Evolutionary conservation across 352 stramenopile genomes (phyloP).

Genomic region (Globisporangium polare): DNA sequence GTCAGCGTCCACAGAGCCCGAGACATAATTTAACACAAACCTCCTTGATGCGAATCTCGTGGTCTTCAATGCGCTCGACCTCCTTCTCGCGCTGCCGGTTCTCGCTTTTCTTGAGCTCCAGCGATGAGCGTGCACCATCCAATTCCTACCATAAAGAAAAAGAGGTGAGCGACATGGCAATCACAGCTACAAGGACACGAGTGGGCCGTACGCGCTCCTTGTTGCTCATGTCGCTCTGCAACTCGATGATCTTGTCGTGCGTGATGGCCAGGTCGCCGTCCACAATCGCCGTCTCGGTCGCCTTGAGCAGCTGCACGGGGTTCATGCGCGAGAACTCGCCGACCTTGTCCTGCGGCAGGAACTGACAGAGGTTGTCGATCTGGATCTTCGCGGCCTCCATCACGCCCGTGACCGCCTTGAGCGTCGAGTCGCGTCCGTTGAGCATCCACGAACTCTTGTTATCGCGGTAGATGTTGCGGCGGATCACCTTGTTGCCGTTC

Average conservation of each 20-base stretch:
- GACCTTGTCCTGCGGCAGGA: slow-evolving; percentile 97
- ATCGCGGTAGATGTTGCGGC: slow-evolving; percentile 90
- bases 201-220: slow-evolving; percentile 51
- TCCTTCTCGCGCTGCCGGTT: slow-evolving; percentile 79
- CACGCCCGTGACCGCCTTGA: slow-evolving; percentile 69
- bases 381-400: slow-evolving; percentile 91
- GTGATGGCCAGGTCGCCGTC: slow-evolving; percentile 67
- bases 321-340: slow-evolving; percentile 90
- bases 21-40: slow-evolving; percentile 17
- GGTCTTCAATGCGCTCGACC: slow-evolving; percentile 79
- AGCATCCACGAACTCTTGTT: slow-evolving; percentile 84
- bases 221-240: slow-evolving; percentile 68
- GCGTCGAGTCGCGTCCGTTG: slow-evolving; percentile 60
- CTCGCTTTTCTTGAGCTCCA: slow-evolving; percentile 85
- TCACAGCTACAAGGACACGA: not conserved
- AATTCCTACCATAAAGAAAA: slow-evolving; percentile 37
- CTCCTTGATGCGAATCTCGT: slow-evolving; percentile 77
- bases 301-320: slow-evolving; percentile 64
- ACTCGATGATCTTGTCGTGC: slow-evolving; percentile 75
- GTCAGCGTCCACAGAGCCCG: not conserved
- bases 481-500: slow-evolving; percentile 76
- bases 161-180: not conserved
- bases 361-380: slow-evolving; percentile 99
- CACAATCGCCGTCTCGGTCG: slow-evolving; percentile 70
- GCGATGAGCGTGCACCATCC: slow-evolving; percentile 46